Evolutionary conservation across 352 stramenopile species (phyloP).

Genomic region (Globisporangium cederbergense): DNA sequence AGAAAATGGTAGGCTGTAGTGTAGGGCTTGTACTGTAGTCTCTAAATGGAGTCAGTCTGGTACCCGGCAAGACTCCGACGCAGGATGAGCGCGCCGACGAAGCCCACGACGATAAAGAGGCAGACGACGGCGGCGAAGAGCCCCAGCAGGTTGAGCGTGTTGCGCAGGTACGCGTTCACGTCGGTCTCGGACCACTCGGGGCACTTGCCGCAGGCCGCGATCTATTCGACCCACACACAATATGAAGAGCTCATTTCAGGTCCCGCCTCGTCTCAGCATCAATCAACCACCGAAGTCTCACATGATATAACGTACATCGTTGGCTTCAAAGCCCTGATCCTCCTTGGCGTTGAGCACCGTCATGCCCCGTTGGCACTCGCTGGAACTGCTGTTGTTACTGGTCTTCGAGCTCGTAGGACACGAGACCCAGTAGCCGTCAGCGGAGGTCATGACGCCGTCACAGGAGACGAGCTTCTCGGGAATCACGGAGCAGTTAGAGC

Average conservation of each 20-base stretch:
- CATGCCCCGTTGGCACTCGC: conserved; percentile 40
- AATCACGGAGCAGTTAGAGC: conserved; percentile 68
- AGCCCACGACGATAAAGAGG: conserved; percentile 77
- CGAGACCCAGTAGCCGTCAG: conserved; percentile 37
- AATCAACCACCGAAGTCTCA: not conserved
- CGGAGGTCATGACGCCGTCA: conserved; percentile 34
- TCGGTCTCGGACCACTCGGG: conserved; percentile 73
- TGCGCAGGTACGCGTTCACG: conserved; percentile 64
- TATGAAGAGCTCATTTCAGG: conserved; percentile 7
- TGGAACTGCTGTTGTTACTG: conserved; percentile 11
- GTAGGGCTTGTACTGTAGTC: not conserved
- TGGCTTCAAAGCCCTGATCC: conserved; percentile 57
- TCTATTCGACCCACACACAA: conserved; percentile 25
- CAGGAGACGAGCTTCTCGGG: conserved; percentile 28
- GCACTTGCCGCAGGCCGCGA: conserved; percentile 68
- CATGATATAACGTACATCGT: conserved; percentile 43
- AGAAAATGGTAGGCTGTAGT: not conserved
- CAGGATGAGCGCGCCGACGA: conserved; percentile 62
- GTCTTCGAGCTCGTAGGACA: conserved; percentile 25
- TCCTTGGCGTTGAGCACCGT: conserved; percentile 46
- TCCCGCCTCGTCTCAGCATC: not conserved
- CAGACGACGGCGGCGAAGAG: conserved; percentile 65
- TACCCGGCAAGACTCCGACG: conserved; percentile 73
- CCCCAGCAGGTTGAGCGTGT: conserved; percentile 58
- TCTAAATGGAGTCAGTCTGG: conserved; percentile 81